These are phyloP conservation scores for Calendula officinalis DNA, from an alignment of 129 eudicot genomes.

Conservation along the genomic window DNA sequence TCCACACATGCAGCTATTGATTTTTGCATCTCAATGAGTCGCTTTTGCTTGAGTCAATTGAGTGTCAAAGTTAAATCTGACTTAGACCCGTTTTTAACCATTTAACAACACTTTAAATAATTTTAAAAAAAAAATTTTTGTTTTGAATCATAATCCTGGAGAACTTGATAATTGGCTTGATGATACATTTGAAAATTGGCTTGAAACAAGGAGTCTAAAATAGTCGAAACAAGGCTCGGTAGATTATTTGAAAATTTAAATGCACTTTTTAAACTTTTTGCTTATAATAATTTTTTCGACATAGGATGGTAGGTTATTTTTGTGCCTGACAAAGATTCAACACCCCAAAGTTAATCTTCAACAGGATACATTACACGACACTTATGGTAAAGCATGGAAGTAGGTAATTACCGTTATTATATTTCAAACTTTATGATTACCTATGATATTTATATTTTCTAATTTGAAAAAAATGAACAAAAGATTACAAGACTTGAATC, in stretches of 20 bases:
- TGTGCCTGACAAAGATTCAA: conserved; percentile 76
- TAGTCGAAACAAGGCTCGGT: conserved; percentile 82
- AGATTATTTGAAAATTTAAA: conserved; percentile 21
- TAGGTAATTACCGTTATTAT: conserved; percentile 6
- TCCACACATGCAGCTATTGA: too few species aligned
- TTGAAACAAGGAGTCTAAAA: conserved; percentile 80
- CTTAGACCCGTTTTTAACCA: not conserved
- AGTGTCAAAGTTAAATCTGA: too few species aligned
- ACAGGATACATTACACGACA: conserved; percentile 73
- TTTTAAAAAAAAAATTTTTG: not conserved
- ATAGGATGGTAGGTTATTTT: conserved; percentile 68
- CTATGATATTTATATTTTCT: not conserved
- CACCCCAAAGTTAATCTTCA: conserved; percentile 71
- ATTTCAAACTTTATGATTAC: not conserved
- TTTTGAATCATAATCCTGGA: conserved; percentile 60
- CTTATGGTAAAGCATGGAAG: conserved; percentile 66
- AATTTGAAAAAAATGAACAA: not conserved
- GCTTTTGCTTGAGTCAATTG: too few species aligned
- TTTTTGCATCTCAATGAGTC: too few species aligned
- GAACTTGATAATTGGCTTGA: conserved; percentile 90
- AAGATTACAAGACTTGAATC: too few species aligned
- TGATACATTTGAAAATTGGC: conserved; percentile 86
- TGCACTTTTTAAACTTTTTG: not conserved
- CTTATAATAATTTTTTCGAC: not conserved
- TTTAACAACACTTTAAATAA: not conserved